phyloP scores from a whole-genome alignment of 495 filamentous ascomycete species.

The Aspergillus coremiiformis region DNA sequence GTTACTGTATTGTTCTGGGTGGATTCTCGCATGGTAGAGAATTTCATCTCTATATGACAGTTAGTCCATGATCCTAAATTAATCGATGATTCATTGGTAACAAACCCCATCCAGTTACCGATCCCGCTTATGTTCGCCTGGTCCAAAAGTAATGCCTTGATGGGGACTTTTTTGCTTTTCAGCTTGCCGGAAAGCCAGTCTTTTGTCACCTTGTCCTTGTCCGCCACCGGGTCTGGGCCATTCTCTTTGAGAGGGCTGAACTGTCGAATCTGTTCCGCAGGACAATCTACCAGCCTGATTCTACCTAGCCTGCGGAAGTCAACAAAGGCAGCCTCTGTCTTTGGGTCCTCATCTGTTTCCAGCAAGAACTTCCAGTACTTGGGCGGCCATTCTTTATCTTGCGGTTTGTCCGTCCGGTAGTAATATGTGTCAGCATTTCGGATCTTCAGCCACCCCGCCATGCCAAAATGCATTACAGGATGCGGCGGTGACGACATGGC shows the following conservation, averaged over 20 bases:
- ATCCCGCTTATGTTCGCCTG: constrained; percentile 88
- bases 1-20: constrained; percentile 88
- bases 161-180: constrained; percentile 64
- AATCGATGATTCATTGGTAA: constrained; percentile 1
- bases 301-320: constrained; percentile 70
- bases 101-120: constrained; percentile 89
- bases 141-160: constrained; percentile 82
- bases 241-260: constrained; percentile 76
- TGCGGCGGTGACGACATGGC: constrained; percentile 71
- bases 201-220: constrained; percentile 65
- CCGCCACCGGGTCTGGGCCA: constrained; percentile 87
- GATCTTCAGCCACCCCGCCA: constrained; percentile 84
- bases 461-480: constrained; percentile 86
- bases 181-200: constrained; percentile 65
- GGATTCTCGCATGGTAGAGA: constrained; percentile 75
- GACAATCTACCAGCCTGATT: constrained; percentile 75
- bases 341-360: constrained; percentile 50
- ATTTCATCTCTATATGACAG: constrained; percentile 62
- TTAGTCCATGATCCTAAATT: constrained; percentile 9
- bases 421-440: constrained; percentile 66
- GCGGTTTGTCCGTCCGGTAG: constrained; percentile 58
- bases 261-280: constrained; percentile 65
- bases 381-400: constrained; percentile 73
- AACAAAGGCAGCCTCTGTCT: constrained; percentile 73
- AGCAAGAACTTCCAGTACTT: constrained; percentile 83